Evolutionary conservation across 176 grass and related monocot genomes (phyloP).

Genomic region (Musa schizocarpa): DNA sequence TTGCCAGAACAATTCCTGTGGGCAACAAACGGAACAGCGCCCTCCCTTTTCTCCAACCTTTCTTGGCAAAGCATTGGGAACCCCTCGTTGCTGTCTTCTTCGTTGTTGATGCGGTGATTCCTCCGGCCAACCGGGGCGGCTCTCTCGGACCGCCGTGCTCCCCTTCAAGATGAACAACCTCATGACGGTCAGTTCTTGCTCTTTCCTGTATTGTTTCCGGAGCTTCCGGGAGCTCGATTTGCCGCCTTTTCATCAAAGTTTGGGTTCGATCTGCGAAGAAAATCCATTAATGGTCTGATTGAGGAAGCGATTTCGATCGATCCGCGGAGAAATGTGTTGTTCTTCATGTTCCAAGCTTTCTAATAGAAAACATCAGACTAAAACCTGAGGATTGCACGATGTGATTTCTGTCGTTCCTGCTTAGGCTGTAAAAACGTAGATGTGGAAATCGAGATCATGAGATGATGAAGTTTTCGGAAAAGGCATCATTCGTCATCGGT

Average conservation of each 20-base stretch:
- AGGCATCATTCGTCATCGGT: too few species aligned
- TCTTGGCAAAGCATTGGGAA: constrained; percentile 6
- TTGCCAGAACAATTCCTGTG: background rate
- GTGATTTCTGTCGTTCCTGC: background rate
- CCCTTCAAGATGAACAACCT: constrained; percentile 35
- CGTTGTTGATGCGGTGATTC: too few species aligned
- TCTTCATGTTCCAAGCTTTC: too few species aligned
- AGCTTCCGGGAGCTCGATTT: too few species aligned
- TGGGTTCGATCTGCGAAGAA: background rate
- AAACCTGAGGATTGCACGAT: too few species aligned
- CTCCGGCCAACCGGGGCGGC: too few species aligned
- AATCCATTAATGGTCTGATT: background rate
- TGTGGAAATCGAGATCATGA: background rate
- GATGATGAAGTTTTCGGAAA: background rate
- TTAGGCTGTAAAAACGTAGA: background rate
- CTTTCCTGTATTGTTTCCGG: constrained; percentile 3
- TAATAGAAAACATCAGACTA: too few species aligned
- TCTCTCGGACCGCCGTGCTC: background rate
- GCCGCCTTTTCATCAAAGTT: background rate
- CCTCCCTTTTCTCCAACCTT: background rate
- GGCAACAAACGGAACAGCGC: background rate
- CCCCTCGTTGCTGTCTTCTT: constrained; percentile 3
- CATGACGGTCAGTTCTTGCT: constrained; percentile 20
- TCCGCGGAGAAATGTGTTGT: too few species aligned
- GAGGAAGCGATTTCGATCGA: too few species aligned